Evolutionary conservation across 352 stramenopile genomes (phyloP).

Genomic region (Salisapilia sapeloensis): DNA sequence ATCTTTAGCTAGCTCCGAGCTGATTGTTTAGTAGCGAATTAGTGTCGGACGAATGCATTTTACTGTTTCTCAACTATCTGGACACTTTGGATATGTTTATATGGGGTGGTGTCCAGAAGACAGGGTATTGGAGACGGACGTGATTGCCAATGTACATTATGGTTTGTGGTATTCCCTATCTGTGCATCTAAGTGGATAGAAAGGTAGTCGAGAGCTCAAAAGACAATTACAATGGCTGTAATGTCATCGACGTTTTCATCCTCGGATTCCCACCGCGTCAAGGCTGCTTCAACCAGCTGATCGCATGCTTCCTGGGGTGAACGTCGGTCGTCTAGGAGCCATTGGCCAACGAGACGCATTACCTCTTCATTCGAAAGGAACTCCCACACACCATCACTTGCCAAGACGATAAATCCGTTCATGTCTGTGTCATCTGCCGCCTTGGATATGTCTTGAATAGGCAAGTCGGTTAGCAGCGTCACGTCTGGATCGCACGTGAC

Average conservation of each 20-base stretch:
- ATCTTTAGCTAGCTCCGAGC: too few relatives aligned
- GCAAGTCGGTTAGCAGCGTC: constrained; percentile 17
- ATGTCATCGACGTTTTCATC: constrained; percentile 77
- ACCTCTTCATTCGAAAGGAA: constrained; percentile 64
- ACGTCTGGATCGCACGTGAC: constrained; percentile 59
- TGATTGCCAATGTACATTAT: too few relatives aligned
- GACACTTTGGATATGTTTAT: too few relatives aligned
- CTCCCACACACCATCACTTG: constrained; percentile 75
- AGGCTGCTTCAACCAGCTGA: constrained; percentile 43
- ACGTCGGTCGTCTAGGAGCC: constrained; percentile 22
- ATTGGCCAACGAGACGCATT: constrained; percentile 35
- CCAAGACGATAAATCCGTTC: constrained; percentile 47
- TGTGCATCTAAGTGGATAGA: too few relatives aligned
- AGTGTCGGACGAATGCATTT: too few relatives aligned
- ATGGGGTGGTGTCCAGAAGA: too few relatives aligned
- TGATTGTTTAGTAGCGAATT: too few relatives aligned
- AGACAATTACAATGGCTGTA: constrained; percentile 44
- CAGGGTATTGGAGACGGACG: too few relatives aligned
- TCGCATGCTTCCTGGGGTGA: constrained; percentile 47
- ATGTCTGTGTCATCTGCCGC: constrained; percentile 6
- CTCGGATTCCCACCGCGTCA: constrained; percentile 56
- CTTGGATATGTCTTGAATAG: too few relatives aligned
- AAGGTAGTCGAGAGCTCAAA: too few relatives aligned
- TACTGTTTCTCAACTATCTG: too few relatives aligned
- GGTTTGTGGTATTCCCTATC: too few relatives aligned